A percentile compares a stretch with the other conserved stretches of the same genome.
phyloP scores from a whole-genome alignment of 148 eudicot genomes.

The Fagopyrum tataricum region DNA sequence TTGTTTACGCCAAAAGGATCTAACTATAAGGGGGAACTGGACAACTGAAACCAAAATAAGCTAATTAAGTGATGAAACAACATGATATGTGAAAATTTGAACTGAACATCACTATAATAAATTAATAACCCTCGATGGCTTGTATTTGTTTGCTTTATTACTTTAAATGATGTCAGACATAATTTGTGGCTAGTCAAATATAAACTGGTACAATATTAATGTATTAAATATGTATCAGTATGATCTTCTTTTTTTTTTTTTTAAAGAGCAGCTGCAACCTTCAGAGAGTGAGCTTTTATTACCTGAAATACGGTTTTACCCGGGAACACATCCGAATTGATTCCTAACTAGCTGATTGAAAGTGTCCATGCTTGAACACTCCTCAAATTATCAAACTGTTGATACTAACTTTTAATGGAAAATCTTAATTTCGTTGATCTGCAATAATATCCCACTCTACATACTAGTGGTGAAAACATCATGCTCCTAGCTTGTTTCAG shows the following conservation, averaged over 20 bases:
- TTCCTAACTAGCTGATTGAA: neutral
- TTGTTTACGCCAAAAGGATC: neutral
- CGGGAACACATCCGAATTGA: neutral
- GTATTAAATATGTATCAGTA: neutral
- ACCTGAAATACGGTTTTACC: neutral
- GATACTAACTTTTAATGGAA: neutral
- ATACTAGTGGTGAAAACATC: neutral
- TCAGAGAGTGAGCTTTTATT: neutral
- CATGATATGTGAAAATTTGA: neutral
- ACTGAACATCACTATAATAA: neutral
- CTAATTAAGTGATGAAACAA: neutral
- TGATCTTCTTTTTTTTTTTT: neutral
- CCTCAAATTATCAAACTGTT: neutral
- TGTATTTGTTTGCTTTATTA: neutral
- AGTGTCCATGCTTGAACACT: neutral
- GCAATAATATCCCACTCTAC: neutral
- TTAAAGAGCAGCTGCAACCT: neutral
- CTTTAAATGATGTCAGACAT: neutral
- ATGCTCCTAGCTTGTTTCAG: neutral
- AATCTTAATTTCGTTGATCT: neutral
- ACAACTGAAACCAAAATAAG: neutral
- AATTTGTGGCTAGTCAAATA: neutral
- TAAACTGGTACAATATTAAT: neutral
- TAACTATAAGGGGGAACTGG: neutral
- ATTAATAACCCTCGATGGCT: neutral